phyloP scores from a whole-genome alignment of 192 early-diverging fungal genomes.

The Umbelopsis isabellina region DNA sequence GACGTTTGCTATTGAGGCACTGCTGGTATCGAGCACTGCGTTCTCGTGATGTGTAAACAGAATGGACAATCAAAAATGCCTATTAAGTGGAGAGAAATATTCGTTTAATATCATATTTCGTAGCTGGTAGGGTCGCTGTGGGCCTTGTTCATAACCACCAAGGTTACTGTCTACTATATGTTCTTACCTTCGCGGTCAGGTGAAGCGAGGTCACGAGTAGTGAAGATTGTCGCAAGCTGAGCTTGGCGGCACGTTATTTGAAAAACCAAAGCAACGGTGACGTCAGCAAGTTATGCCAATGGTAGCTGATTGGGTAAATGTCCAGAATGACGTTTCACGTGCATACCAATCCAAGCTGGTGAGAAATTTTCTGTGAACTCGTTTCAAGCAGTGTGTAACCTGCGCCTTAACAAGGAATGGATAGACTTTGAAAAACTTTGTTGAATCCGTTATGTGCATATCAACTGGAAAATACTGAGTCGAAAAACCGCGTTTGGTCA shows the following conservation, averaged over 20 bases:
- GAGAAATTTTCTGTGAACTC: not conserved
- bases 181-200: conserved; percentile 16
- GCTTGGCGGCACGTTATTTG: not conserved
- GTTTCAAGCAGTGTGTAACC: not conserved
- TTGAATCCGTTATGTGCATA: no score
- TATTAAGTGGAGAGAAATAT: not conserved
- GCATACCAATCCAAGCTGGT: not conserved
- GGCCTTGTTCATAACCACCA: no score
- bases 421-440: no score
- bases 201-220: conserved; percentile 23
- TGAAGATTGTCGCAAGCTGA: conserved; percentile 20
- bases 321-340: conserved; percentile 11
- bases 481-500: no score
- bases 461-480: no score
- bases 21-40: conserved; percentile 21
- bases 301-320: not conserved
- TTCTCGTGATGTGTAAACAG: conserved; percentile 23
- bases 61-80: conserved; percentile 16
- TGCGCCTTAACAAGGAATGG: no score
- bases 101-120: not conserved
- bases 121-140: no score
- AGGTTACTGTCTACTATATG: not conserved
- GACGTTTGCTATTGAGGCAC: conserved; percentile 18
- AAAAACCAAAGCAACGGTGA: conserved; percentile 4
- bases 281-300: not conserved